These are phyloP conservation scores for Xylariales sp. DNA, from an alignment of 2,329 filamentous ascomycete genomes.

Conservation along the genomic window DNA sequence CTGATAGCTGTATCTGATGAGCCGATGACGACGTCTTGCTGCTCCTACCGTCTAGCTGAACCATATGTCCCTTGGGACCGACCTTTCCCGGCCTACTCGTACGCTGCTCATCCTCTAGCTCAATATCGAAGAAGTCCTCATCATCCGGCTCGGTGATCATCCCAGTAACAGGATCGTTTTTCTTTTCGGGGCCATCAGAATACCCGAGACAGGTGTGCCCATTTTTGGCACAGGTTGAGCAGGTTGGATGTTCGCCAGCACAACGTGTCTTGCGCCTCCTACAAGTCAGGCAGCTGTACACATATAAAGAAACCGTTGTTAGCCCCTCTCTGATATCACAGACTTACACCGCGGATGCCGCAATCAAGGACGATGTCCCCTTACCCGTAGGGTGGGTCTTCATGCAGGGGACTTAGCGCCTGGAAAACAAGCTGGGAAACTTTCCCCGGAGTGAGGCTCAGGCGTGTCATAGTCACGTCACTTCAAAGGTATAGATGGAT, in stretches of 20 bases:
- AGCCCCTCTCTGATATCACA: no score
- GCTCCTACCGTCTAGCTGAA: no score
- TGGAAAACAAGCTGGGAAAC: background rate
- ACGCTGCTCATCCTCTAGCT: slow-evolving; percentile 22
- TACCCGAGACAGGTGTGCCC: slow-evolving; percentile 68
- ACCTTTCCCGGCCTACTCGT: no score
- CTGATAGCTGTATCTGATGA: slow-evolving; percentile 18
- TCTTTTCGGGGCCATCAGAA: slow-evolving; percentile 47
- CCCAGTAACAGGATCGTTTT: slow-evolving; percentile 23
- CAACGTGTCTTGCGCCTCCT: slow-evolving; percentile 73
- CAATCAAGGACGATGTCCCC: background rate
- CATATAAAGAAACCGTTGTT: no score
- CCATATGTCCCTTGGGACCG: no score
- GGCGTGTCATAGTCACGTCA: no score
- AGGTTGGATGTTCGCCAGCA: slow-evolving; percentile 67
- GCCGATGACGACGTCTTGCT: slow-evolving; percentile 14
- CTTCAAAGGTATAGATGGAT: background rate
- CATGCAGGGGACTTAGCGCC: slow-evolving; percentile 3
- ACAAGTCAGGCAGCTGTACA: slow-evolving; percentile 66
- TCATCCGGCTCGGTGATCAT: slow-evolving; percentile 15
- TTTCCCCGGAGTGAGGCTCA: no score
- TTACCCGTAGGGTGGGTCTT: slow-evolving; percentile 7
- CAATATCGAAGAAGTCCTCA: slow-evolving; percentile 28
- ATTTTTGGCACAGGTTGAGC: slow-evolving; percentile 69
- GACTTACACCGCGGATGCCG: slow-evolving; percentile 11